Evolutionary conservation across 2,329 filamentous ascomycete genomes (phyloP).

Genomic region (Endothia cerciana): DNA sequence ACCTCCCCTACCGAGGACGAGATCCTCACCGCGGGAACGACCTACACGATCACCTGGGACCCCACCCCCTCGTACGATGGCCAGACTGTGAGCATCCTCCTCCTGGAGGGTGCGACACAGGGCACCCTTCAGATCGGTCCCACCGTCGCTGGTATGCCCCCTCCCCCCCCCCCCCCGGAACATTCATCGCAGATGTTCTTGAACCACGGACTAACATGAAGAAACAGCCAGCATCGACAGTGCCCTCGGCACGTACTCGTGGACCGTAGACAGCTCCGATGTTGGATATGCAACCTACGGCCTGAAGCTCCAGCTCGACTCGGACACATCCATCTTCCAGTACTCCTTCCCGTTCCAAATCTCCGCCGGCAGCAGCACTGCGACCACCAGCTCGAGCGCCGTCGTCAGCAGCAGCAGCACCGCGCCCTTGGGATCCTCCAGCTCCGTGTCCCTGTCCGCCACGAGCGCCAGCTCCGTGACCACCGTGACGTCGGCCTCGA

Average conservation of each 20-base stretch:
- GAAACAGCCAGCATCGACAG: constrained; percentile 52
- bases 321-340: constrained; percentile 56
- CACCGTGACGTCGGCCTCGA: constrained; percentile 36
- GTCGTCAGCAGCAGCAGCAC: constrained; percentile 32
- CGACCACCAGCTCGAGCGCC: constrained; percentile 35
- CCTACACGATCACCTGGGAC: constrained; percentile 57
- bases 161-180: not conserved
- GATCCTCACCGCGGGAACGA: constrained; percentile 51
- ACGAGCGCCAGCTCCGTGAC: not conserved
- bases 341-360: constrained; percentile 67
- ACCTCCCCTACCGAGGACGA: constrained; percentile 49
- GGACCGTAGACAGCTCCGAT: constrained; percentile 52
- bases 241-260: constrained; percentile 49
- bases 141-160: constrained; percentile 4
- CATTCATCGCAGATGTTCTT: not conserved
- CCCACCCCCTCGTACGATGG: constrained; percentile 45
- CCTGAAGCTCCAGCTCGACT: constrained; percentile 56
- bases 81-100: constrained; percentile 51
- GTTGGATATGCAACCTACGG: constrained; percentile 57
- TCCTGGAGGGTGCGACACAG: constrained; percentile 56
- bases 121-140: constrained; percentile 40
- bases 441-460: constrained; percentile 19
- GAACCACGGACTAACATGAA: constrained; percentile 16
- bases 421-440: constrained; percentile 30
- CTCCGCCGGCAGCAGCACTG: constrained; percentile 34